Evolutionary conservation across 2,329 filamentous ascomycete genomes (phyloP).

Genomic region (Fusarium lateritium): DNA sequence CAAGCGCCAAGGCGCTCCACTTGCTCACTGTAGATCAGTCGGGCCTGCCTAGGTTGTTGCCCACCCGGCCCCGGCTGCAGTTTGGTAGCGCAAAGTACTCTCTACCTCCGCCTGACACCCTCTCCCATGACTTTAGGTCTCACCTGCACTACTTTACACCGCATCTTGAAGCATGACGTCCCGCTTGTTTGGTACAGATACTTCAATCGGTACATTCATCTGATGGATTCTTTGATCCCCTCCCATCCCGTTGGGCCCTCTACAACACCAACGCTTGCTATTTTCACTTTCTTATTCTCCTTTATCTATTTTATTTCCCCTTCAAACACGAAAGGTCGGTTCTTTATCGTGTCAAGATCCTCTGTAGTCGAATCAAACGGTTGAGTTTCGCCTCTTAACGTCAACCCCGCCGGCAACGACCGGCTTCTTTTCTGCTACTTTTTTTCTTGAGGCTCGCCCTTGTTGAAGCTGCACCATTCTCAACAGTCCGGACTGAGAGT

Average conservation of each 20-base stretch:
- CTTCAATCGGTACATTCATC: slow-evolving; percentile 18
- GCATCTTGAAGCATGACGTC: slow-evolving; percentile 34
- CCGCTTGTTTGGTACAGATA: slow-evolving; percentile 33
- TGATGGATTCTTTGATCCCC: slow-evolving; percentile 18
- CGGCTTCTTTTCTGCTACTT: slow-evolving; percentile 25
- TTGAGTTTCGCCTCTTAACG: slow-evolving; percentile 6
- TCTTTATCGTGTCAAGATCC: not conserved
- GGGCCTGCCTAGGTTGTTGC: not conserved
- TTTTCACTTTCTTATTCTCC: slow-evolving; percentile 12
- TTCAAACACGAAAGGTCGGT: not conserved
- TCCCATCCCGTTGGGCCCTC: slow-evolving; percentile 17
- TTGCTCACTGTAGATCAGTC: slow-evolving; percentile 7
- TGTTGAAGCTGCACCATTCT: slow-evolving; percentile 21
- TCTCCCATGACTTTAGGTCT: slow-evolving; percentile 5
- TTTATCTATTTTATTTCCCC: slow-evolving; percentile 1
- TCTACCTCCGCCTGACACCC: slow-evolving; percentile 24
- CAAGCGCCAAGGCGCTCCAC: slow-evolving; percentile 13
- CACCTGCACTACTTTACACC: slow-evolving; percentile 17
- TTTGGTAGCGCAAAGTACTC: slow-evolving; percentile 31
- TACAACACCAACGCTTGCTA: slow-evolving; percentile 32
- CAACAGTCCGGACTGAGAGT: slow-evolving; percentile 2
- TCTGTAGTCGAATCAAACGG: slow-evolving; percentile 16
- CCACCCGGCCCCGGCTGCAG: not conserved
- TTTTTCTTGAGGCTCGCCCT: slow-evolving; percentile 12
- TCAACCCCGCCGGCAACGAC: slow-evolving; percentile 33